Evolutionary conservation across 257 asterid species (phyloP).

Genomic region (Lavandula angustifolia): DNA sequence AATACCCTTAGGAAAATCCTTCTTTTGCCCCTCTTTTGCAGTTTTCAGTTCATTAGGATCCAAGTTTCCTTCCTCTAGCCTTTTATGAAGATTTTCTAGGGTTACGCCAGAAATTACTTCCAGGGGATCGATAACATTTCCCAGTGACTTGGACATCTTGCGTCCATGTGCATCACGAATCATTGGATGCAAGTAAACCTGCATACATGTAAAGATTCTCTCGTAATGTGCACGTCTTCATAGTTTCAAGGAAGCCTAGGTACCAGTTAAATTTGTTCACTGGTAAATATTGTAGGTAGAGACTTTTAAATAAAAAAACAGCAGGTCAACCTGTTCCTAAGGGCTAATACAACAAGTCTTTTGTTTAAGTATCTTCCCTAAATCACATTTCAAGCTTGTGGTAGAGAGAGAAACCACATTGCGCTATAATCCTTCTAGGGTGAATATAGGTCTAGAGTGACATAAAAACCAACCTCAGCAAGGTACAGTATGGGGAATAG

Average conservation of each 20-base stretch:
- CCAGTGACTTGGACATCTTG: constrained; percentile 97
- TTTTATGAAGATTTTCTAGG: constrained; percentile 74
- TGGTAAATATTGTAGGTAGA: constrained; percentile 1
- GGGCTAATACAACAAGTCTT: not conserved
- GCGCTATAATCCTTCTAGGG: constrained; percentile 6
- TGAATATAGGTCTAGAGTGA: not conserved
- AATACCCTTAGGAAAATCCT: constrained; percentile 89
- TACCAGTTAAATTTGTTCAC: not conserved
- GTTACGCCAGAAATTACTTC: constrained; percentile 85
- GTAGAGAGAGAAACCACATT: not conserved
- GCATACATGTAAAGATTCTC: constrained; percentile 22
- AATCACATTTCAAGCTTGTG: constrained; percentile 1
- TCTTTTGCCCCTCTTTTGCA: constrained; percentile 89
- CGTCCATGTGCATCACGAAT: constrained; percentile 98
- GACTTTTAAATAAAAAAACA: not conserved
- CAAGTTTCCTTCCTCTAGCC: constrained; percentile 91
- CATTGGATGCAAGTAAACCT: constrained; percentile 98
- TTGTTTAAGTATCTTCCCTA: not conserved
- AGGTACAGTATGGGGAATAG: constrained; percentile 17
- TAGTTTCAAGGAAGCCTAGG: not conserved
- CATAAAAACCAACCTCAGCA: constrained; percentile 10
- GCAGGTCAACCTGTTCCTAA: not conserved
- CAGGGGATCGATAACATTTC: constrained; percentile 90
- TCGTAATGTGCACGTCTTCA: constrained; percentile 7
- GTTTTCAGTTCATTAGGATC: constrained; percentile 71